A percentile compares a stretch with the other conserved stretches of the same genome.
phyloP scores from a whole-genome alignment of 768 basidiomycete species.

The Mycena indigotica region DNA sequence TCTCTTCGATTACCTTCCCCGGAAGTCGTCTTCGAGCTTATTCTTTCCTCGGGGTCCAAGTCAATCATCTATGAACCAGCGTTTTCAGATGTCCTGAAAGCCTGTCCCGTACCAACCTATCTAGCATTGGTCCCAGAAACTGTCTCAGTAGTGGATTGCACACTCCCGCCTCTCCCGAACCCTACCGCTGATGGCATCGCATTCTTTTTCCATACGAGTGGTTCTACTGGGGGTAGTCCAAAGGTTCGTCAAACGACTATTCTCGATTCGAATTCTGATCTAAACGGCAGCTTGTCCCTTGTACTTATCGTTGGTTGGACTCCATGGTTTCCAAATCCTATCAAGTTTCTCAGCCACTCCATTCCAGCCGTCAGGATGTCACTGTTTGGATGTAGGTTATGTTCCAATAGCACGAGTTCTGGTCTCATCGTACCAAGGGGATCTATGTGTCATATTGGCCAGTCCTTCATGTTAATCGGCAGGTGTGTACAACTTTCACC shows the following conservation, averaged over 20 bases:
- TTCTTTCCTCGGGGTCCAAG: conserved; percentile 53
- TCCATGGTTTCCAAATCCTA: conserved; percentile 49
- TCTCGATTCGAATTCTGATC: neutral
- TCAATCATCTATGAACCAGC: conserved; percentile 59
- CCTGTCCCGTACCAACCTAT: conserved; percentile 47
- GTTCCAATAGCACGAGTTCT: conserved; percentile 23
- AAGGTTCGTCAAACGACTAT: conserved; percentile 33
- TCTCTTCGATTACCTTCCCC: conserved; percentile 61
- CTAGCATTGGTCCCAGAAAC: conserved; percentile 34
- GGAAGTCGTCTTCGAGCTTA: conserved; percentile 62
- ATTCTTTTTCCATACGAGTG: conserved; percentile 70
- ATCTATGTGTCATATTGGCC: conserved; percentile 62
- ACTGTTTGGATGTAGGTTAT: conserved; percentile 60
- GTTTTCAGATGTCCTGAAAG: conserved; percentile 38
- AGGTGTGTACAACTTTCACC: conserved; percentile 13
- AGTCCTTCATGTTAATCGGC: conserved; percentile 42
- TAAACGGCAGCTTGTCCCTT: conserved; percentile 48
- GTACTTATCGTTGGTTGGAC: conserved; percentile 56
- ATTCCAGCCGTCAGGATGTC: conserved; percentile 52
- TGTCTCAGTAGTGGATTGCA: conserved; percentile 27
- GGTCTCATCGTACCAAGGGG: conserved; percentile 42
- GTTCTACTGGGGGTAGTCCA: conserved; percentile 66
- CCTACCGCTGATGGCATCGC: conserved; percentile 33
- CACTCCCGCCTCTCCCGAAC: conserved; percentile 43
- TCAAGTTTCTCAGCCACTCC: conserved; percentile 43